Evolutionary conservation across 164 flowering plant species (phyloP), one percentile per base, ranked within the genome.

Genomic region (Malania oleifera): DNA sequence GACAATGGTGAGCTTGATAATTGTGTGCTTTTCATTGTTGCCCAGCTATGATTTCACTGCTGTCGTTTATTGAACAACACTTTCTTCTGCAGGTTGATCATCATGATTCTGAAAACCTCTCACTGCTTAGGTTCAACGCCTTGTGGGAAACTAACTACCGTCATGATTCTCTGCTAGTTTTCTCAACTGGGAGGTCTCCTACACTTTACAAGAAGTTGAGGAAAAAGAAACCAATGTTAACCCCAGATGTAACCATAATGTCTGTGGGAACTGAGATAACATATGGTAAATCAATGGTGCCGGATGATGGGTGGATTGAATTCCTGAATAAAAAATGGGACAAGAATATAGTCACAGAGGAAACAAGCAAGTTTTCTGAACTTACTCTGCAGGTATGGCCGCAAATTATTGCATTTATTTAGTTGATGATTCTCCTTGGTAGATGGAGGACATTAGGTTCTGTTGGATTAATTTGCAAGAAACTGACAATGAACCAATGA

Each of bases 111-210:
- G 51, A 24, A 13, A 47, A 47, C 51, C 51, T 47, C 14, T 20
- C 51, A 4, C 51, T 47, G 7, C 51, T 47, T 3, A 47, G 27
- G 24, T 47, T 47, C 51, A 47, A 47, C n/a, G 51, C 24, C 51
- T 15, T 47, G 2, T 47, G 51, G 51, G 51, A 47, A 24, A 13
- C 24, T 22, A 14, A 24, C 14, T 47, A 47, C 24, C 51, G 24
- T 24, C 23, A 47, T 13, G 23, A 47, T 24, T 47, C 51, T 19
- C 51, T 47, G 7, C 23, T 47, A 20, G 51, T 47, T 24, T 47
- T 47, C 51, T 47, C 51, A 47, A 47, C 51, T 20, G 51, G 51
- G n/a, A 20, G 51, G 24, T 47, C 51, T 7, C 20, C 23, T 24
- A 47, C 27, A 14, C 51, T 47, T 47, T 47, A 47, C 51, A 24